Evolutionary conservation across 129 eudicot genomes (phyloP).

Genomic region (sunflower (Helianthus annuus)): HanXRQr2.0-SUNRISE NC_035449.2:6246653-6247152

Average conservation of each 20-base stretch:
- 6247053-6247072: conserved; percentile 82
- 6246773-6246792: conserved; percentile 66
- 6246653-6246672: background rate
- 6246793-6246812: conserved; percentile 72
- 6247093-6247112: conserved; percentile 88
- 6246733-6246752: conserved; percentile 94
- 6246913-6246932: conserved; percentile 75
- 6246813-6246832: conserved; percentile 70
- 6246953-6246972: conserved; percentile 25
- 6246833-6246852: conserved; percentile 81
- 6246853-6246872: too few species aligned
- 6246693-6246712: background rate
- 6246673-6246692: background rate
- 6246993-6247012: background rate
- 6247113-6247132: conserved; percentile 94
- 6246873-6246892: too few species aligned
- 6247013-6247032: conserved; percentile 50
- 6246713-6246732: conserved; percentile 97
- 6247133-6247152: conserved; percentile 91
- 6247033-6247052: conserved; percentile 76
- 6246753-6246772: conserved; percentile 80
- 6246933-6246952: conserved; percentile 88
- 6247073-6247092: conserved; percentile 86
- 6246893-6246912: too few species aligned
- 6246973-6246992: too few species aligned